phyloP scores from a whole-genome alignment of 257 asterid genomes.

The Oldenlandia corymbosa region DNA sequence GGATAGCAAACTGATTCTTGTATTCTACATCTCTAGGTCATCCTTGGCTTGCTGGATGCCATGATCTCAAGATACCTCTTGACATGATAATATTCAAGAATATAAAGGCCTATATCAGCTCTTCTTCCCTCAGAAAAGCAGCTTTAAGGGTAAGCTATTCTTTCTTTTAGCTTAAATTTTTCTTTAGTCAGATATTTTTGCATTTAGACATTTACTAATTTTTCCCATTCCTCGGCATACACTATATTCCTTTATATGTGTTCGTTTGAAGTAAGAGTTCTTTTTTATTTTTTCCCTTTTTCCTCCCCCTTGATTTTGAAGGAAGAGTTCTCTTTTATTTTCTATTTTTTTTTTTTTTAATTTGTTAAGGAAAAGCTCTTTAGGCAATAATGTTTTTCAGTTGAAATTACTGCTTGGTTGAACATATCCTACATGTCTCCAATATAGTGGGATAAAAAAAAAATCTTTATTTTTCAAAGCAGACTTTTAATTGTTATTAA shows the following conservation, averaged over 20 bases:
- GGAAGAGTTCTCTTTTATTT: too few species aligned
- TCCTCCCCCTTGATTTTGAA: too few species aligned
- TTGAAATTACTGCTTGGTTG: not conserved
- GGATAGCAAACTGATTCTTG: not conserved
- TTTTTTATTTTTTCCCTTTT: not conserved
- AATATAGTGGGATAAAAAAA: not conserved
- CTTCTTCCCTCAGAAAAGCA: constrained; percentile 82
- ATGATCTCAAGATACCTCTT: constrained; percentile 76
- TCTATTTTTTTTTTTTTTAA: too few species aligned
- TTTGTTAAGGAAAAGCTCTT: not conserved
- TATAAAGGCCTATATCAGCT: constrained; percentile 71
- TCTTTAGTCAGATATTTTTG: not conserved
- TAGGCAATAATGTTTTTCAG: not conserved
- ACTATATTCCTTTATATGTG: not conserved
- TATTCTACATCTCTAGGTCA: constrained; percentile 53
- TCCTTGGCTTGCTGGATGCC: constrained; percentile 87
- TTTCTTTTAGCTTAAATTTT: not conserved
- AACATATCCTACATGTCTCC: not conserved
- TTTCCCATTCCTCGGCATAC: not conserved
- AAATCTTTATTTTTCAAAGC: not conserved
- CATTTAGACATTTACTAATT: not conserved
- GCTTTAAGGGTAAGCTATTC: constrained; percentile 71
- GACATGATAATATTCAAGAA: constrained; percentile 81
- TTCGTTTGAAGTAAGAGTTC: not conserved
- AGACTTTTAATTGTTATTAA: not conserved